Percentiles rank a stretch among this genome's conserved stretches.
Conservation (phyloP, 2,329 filamentous ascomycete genomes). For the Aureobasidium lini region DNA sequence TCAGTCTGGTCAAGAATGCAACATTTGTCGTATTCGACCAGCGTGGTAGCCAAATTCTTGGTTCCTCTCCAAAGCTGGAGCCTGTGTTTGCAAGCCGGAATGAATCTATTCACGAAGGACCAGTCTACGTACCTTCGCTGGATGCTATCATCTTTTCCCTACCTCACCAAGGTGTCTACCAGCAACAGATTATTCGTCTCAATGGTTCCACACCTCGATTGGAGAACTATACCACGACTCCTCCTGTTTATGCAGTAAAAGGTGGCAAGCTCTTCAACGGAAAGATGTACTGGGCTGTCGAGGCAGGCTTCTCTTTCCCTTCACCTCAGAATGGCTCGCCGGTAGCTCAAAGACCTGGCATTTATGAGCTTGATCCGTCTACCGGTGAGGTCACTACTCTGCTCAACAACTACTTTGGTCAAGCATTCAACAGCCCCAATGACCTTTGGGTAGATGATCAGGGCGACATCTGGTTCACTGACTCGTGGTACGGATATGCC, state of each 20-base stretch:
- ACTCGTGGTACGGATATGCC: constrained; percentile 25
- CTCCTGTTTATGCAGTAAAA: constrained; percentile 38
- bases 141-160: constrained; percentile 35
- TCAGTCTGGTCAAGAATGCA: constrained; percentile 20
- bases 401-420: constrained; percentile 42
- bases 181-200: constrained; percentile 32
- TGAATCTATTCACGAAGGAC: constrained; percentile 36
- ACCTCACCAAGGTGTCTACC: constrained; percentile 31
- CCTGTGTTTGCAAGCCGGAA: constrained; percentile 32
- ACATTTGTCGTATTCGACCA: constrained; percentile 32
- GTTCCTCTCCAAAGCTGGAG: constrained; percentile 30
- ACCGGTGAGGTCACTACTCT: constrained; percentile 36
- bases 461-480: constrained; percentile 45
- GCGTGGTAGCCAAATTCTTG: constrained; percentile 31
- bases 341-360: constrained; percentile 31
- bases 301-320: constrained; percentile 4
- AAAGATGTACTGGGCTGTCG: constrained; percentile 33
- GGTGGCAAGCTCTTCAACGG: constrained; percentile 35
- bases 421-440: constrained; percentile 38
- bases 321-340: constrained; percentile 27
- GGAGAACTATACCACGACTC: constrained; percentile 33
- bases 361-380: constrained; percentile 31
- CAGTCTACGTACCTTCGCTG: constrained; percentile 33
- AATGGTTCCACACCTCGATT: constrained; percentile 36
- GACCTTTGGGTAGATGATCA: constrained; percentile 34